Conservation (phyloP, 2,329 filamentous ascomycete species). For the Claviceps monticola region DNA sequence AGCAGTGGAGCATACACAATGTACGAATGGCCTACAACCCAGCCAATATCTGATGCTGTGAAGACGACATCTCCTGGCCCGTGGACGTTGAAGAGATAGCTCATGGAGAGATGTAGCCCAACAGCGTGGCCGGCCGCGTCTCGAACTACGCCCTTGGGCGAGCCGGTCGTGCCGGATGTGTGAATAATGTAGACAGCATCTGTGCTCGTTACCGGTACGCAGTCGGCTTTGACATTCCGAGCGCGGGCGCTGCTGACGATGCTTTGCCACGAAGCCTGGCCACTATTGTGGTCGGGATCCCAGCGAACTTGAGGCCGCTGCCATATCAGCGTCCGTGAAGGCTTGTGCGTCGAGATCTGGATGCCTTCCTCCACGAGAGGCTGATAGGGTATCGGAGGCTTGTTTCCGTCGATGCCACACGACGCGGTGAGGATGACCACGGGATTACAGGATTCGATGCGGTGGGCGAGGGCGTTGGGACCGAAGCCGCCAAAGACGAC, state of each 20-base stretch:
- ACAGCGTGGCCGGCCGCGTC: slow-evolving; percentile 81
- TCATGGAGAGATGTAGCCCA: slow-evolving; percentile 67
- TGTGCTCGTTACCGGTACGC: slow-evolving; percentile 63
- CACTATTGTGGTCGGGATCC: slow-evolving; percentile 51
- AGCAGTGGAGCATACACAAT: slow-evolving; percentile 83
- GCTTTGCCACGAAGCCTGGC: slow-evolving; percentile 68
- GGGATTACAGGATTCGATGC: slow-evolving; percentile 72
- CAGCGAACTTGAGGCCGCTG: slow-evolving; percentile 66
- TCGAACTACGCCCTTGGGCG: slow-evolving; percentile 71
- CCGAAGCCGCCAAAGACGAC: slow-evolving; percentile 93
- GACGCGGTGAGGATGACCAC: slow-evolving; percentile 73
- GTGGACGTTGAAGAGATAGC: slow-evolving; percentile 69
- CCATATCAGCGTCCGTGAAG: slow-evolving; percentile 63
- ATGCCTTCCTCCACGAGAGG: slow-evolving; percentile 65
- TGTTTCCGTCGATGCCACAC: slow-evolving; percentile 79
- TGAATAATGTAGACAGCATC: slow-evolving; percentile 87
- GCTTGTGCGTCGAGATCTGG: slow-evolving; percentile 53
- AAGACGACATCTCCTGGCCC: slow-evolving; percentile 67
- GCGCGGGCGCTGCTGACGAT: slow-evolving; percentile 57
- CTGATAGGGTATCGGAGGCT: slow-evolving; percentile 65
- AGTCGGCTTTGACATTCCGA: slow-evolving; percentile 53
- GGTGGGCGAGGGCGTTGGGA: slow-evolving; percentile 64
- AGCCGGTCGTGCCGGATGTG: slow-evolving; percentile 69
- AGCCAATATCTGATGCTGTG: slow-evolving; percentile 77
- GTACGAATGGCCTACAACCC: slow-evolving; percentile 59